Conservation (phyloP, 345 rosid species). For the Euphorbia tirucalli region DNA sequence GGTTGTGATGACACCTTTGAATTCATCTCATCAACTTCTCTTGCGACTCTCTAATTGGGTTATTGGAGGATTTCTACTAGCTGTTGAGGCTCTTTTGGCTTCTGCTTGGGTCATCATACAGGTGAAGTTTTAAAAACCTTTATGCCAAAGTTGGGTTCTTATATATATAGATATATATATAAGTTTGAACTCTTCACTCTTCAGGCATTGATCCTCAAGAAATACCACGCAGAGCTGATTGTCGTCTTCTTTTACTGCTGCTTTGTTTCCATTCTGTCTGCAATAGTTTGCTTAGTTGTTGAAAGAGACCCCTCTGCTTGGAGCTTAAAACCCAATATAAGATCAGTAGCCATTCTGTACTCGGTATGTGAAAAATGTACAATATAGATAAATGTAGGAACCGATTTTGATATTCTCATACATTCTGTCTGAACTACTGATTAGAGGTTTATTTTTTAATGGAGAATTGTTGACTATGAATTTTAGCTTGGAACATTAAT, state of each 20-base stretch:
- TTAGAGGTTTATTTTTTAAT: neutral
- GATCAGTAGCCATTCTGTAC: slow-evolving; percentile 27
- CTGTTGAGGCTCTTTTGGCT: slow-evolving; percentile 39
- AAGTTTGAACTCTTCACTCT: neutral
- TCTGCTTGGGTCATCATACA: slow-evolving; percentile 51
- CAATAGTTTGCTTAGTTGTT: slow-evolving; percentile 22
- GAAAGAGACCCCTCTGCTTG: slow-evolving; percentile 41
- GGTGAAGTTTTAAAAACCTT: slow-evolving; percentile 27
- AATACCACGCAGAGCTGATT: slow-evolving; percentile 35
- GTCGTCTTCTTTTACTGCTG: slow-evolving; percentile 23
- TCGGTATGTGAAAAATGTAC: slow-evolving; percentile 19
- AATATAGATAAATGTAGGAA: neutral
- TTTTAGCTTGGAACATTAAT: slow-evolving; percentile 7
- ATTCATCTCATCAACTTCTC: slow-evolving; percentile 25
- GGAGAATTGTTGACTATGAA: slow-evolving; percentile 4
- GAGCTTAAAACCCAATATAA: slow-evolving; percentile 33
- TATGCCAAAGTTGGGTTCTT: neutral
- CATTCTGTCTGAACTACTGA: neutral
- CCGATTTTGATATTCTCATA: neutral
- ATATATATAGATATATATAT: neutral
- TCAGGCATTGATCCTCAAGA: slow-evolving; percentile 32
- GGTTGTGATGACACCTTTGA: slow-evolving; percentile 11
- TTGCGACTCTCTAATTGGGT: slow-evolving; percentile 46
- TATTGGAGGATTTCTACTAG: slow-evolving; percentile 58
- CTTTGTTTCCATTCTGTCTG: slow-evolving; percentile 25